Conservation (phyloP, 1,139 yeast genomes). For the Debaryomyces singareniensis region DNA sequence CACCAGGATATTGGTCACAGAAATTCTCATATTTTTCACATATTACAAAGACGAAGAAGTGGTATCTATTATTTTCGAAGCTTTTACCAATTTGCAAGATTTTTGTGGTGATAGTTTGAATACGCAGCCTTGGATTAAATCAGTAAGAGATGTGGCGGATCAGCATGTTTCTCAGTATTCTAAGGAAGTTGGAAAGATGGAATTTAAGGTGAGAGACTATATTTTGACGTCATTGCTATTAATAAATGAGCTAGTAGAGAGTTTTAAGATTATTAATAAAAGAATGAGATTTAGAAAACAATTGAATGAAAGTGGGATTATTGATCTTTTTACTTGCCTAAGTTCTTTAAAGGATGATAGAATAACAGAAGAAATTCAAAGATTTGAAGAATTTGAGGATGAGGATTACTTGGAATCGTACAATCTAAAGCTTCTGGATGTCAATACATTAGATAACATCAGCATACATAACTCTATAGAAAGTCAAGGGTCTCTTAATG, state of each 20-base stretch:
- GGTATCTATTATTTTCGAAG: conserved; percentile 24
- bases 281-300: conserved; percentile 34
- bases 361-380: conserved; percentile 39
- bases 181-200: conserved; percentile 11
- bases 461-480: no score
- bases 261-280: conserved; percentile 22
- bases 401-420: conserved; percentile 29
- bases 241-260: conserved; percentile 34
- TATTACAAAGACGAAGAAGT: conserved; percentile 20
- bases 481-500: no score
- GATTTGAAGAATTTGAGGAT: conserved; percentile 34
- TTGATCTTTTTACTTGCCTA: conserved; percentile 32
- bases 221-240: conserved; percentile 40
- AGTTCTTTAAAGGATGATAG: conserved; percentile 30
- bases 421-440: conserved; percentile 2
- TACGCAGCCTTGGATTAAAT: conserved; percentile 38
- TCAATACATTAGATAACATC: no score
- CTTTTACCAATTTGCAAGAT: conserved; percentile 30
- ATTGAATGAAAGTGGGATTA: conserved; percentile 34
- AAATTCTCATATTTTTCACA: conserved; percentile 32
- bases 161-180: conserved; percentile 15
- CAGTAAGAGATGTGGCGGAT: conserved; percentile 31
- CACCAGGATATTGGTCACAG: conserved; percentile 38
- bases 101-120: conserved; percentile 27
- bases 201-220: conserved; percentile 31